These are phyloP conservation scores for Platismatia glauca DNA, from an alignment of 495 filamentous ascomycete genomes.

Conservation along the genomic window DNA sequence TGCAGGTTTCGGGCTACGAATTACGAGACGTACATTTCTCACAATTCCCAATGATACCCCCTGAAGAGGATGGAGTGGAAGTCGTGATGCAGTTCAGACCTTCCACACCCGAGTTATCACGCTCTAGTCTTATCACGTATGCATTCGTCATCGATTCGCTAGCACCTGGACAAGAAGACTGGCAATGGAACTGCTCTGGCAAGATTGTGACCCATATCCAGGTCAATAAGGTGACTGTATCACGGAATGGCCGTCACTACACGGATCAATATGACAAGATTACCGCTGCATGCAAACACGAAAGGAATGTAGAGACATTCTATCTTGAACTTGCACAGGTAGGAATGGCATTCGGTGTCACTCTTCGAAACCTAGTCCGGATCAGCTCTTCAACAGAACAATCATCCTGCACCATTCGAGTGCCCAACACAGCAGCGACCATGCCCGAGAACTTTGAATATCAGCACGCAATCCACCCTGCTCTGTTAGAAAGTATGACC, in stretches of 20 bases:
- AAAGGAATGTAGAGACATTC: neutral
- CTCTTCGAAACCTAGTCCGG: neutral
- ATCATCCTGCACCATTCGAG: neutral
- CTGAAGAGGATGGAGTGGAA: slow-evolving; percentile 4
- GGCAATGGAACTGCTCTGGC: neutral
- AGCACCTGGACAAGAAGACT: neutral
- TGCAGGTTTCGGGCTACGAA: slow-evolving; percentile 1
- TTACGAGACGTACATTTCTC: neutral
- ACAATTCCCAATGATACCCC: neutral
- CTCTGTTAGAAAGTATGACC: neutral
- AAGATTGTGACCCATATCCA: neutral
- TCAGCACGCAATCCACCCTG: neutral
- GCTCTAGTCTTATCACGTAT: neutral
- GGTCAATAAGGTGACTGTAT: neutral
- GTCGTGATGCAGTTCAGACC: neutral
- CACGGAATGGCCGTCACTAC: neutral
- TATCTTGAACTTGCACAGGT: neutral
- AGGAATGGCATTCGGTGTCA: neutral
- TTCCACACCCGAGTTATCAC: neutral
- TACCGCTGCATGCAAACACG: neutral
- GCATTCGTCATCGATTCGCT: neutral
- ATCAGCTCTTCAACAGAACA: neutral
- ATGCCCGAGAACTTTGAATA: slow-evolving; percentile 6
- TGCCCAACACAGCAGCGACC: neutral
- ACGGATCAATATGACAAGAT: neutral